phyloP scores from a whole-genome alignment of 2,329 filamentous ascomycete species.

The Xylaria sp. region DNA sequence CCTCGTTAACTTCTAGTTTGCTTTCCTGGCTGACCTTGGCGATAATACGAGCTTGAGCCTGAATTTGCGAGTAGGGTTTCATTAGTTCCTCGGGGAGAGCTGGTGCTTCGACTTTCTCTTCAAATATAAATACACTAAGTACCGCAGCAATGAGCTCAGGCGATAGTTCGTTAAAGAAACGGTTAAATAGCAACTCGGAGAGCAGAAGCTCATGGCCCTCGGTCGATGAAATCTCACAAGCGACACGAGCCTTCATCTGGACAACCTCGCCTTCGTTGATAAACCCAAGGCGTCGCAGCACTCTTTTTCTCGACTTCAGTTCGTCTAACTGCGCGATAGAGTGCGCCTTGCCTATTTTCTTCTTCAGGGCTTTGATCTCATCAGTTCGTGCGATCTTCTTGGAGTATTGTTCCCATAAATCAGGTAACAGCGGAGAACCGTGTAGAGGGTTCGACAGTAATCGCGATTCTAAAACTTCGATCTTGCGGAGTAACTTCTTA shows the following conservation, averaged over 20 bases:
- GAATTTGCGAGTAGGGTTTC: constrained; percentile 87
- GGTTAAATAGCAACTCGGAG: constrained; percentile 92
- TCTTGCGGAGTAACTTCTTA: constrained; percentile 93
- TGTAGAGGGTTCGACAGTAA: constrained; percentile 90
- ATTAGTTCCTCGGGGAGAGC: constrained; percentile 83
- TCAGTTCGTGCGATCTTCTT: constrained; percentile 79
- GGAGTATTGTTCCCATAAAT: constrained; percentile 87
- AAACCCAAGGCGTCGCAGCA: constrained; percentile 91
- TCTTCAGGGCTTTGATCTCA: constrained; percentile 89
- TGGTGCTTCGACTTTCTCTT: constrained; percentile 88
- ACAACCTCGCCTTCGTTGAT: constrained; percentile 97
- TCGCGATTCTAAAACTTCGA: constrained; percentile 93
- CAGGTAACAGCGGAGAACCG: constrained; percentile 83
- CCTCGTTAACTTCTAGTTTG: constrained; percentile 93
- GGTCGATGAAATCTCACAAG: constrained; percentile 94
- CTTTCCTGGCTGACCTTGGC: constrained; percentile 95
- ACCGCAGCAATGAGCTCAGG: constrained; percentile 88
- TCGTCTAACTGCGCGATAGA: constrained; percentile 95
- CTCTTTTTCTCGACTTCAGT: constrained; percentile 93
- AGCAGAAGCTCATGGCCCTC: constrained; percentile 92
- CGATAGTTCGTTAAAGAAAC: constrained; percentile 95
- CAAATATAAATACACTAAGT: constrained; percentile 95
- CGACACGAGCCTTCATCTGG: constrained; percentile 94
- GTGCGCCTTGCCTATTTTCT: constrained; percentile 83
- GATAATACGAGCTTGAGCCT: constrained; percentile 85